phyloP scores from a whole-genome alignment of 2,329 filamentous ascomycete genomes.

The Fusarium chuoi region DNA sequence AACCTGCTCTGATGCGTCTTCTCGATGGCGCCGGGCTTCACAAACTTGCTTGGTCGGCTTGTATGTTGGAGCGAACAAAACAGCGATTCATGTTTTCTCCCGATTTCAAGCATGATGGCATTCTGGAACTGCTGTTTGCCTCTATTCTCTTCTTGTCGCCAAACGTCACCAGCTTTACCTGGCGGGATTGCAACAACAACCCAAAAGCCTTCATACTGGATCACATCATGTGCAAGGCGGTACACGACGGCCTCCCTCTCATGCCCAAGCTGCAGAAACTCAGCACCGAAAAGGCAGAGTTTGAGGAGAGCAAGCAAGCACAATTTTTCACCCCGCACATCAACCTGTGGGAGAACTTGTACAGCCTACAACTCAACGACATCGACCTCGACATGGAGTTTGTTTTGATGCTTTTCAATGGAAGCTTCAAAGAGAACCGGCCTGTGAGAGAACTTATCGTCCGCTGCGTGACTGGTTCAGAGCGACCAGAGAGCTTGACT shows the following conservation, averaged over 20 bases:
- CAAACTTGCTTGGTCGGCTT: conserved; percentile 16
- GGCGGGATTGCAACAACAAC: conserved; percentile 25
- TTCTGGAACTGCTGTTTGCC: conserved; percentile 26
- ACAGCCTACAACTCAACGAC: conserved; percentile 11
- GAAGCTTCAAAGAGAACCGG: conserved; percentile 9
- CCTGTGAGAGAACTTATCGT: conserved; percentile 20
- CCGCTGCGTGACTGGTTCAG: conserved; percentile 5
- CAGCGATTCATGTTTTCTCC: conserved; percentile 24
- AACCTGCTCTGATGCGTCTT: conserved; percentile 6
- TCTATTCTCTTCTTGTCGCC: conserved; percentile 15
- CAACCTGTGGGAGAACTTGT: conserved; percentile 21
- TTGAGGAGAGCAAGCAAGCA: neutral
- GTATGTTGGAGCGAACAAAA: conserved; percentile 15
- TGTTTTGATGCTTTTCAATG: conserved; percentile 5
- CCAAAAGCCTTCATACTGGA: conserved; percentile 11
- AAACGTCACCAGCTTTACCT: conserved; percentile 24
- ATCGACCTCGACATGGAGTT: conserved; percentile 26
- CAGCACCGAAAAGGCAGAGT: conserved; percentile 11
- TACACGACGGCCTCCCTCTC: neutral
- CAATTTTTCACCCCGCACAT: conserved; percentile 26
- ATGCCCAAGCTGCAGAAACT: conserved; percentile 16
- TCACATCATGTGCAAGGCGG: neutral
- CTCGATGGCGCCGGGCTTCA: conserved; percentile 11
- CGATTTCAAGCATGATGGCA: conserved; percentile 29
- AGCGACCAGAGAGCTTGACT: neutral